Conservation (phyloP, 75 land plant species). For the Chamaecyparis obtusa region DNA sequence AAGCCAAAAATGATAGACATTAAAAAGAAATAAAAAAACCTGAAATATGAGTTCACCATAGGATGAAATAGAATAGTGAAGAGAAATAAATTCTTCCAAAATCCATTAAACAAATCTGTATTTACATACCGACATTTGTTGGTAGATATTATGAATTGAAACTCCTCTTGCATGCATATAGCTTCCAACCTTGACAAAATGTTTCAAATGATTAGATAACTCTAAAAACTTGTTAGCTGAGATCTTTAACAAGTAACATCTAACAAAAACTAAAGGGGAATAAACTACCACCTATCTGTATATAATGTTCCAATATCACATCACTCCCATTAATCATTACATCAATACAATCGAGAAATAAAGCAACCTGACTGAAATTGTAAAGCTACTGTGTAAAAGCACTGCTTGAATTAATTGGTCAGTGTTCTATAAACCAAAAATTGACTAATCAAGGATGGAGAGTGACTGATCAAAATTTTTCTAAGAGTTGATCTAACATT, state of each 20-base stretch:
- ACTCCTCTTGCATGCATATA: slow-evolving; percentile 77
- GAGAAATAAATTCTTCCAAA: slow-evolving; percentile 1
- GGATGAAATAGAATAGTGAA: neutral
- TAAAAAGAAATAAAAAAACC: neutral
- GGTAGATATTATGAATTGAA: slow-evolving; percentile 66
- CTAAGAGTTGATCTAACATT: neutral
- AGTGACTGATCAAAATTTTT: neutral
- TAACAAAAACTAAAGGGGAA: neutral
- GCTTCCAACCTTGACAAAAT: slow-evolving; percentile 57
- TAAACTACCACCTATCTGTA: neutral
- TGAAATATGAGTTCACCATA: neutral
- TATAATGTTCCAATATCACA: neutral
- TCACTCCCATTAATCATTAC: neutral
- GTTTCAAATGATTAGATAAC: neutral
- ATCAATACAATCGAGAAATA: neutral
- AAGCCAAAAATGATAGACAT: neutral
- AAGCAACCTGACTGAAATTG: neutral
- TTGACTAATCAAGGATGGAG: neutral
- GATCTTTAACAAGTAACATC: slow-evolving; percentile 3
- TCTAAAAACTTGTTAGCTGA: neutral
- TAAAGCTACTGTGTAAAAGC: neutral
- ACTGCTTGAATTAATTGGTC: neutral
- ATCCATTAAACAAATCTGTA: neutral
- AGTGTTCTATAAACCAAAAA: neutral
- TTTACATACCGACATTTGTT: slow-evolving; percentile 62